Evolutionary conservation across 345 rosid species (phyloP), one percentile per base, ranked within the genome.

Genomic region (Gossypium raimondii): DNA sequence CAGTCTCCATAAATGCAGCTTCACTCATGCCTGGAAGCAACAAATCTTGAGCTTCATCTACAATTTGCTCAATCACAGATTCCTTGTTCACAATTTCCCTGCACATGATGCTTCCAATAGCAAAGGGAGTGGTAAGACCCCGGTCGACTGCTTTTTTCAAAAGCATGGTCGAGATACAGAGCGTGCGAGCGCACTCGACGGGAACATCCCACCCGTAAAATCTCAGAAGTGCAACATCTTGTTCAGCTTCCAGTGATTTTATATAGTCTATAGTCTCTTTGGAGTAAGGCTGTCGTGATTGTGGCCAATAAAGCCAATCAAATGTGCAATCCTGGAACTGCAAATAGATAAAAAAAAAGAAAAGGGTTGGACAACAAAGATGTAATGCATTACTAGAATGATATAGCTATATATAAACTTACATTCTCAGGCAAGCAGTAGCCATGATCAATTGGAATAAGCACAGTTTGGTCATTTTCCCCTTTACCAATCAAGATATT

Each of bases 291-390:
- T 84, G 76, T 55, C 76, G 85, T 0, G 97, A 93, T 87, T 94
- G 98, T 1, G 97, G 97, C 98, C 97, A 94, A 85, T 90, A 92
- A 55, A 92, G 95, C 98, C 98, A 94, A 58, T 94, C 98, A 16
- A 94, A 94, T 59, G 97, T 92, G 80, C 97, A 92, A 82, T 94
- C 98, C 83, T 94, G 97, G 85, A 94, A 92, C 98, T 94, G 89
- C 78, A 84, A 61, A 65, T 17, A 24, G 9, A 13, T 10, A 13
- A 2, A 2, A 11, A 29, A 29, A 34, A 29, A 34, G 0, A 34
- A 34, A 34, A 5, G 41, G 41, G 41, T 34, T 34, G 6, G 41
- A 34, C 41, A 34, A 34, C 41, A 34, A 34, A 34, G 41, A 34
- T 34, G 41, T 7, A 34, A 34, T 6, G 41, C 7, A 34, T 5